These are phyloP conservation scores for Alternaria sp. DNA, from an alignment of 2,329 filamentous ascomycete species.

Conservation along the genomic window DNA sequence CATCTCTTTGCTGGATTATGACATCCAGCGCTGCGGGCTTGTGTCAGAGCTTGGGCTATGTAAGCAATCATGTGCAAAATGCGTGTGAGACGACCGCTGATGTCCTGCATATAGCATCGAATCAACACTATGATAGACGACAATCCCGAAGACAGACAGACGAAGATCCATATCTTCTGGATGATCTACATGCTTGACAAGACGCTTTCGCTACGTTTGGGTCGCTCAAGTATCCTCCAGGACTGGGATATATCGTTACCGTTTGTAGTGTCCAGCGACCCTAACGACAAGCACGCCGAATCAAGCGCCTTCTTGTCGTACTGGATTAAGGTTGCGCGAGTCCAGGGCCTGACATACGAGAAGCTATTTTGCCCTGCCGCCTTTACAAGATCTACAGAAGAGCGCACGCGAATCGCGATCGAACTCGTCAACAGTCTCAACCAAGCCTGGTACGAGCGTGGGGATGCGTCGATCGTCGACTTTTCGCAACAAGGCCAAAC, in stretches of 20 bases:
- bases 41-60: constrained; percentile 43
- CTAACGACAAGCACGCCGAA: constrained; percentile 8
- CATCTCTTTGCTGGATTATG: constrained; percentile 44
- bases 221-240: constrained; percentile 46
- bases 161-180: constrained; percentile 46
- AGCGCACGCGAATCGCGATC: constrained; percentile 33
- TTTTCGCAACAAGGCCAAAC: neutral
- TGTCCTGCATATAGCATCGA: constrained; percentile 30
- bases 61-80: neutral
- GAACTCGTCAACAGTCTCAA: constrained; percentile 38
- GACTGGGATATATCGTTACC: constrained; percentile 49
- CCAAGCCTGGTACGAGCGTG: constrained; percentile 37
- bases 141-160: constrained; percentile 30
- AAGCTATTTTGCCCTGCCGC: constrained; percentile 47
- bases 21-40: constrained; percentile 41
- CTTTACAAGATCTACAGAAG: constrained; percentile 33
- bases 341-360: constrained; percentile 47
- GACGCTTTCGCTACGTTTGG: constrained; percentile 46
- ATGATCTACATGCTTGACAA: constrained; percentile 50
- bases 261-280: constrained; percentile 16
- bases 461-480: constrained; percentile 27
- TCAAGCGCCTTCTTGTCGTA: constrained; percentile 36
- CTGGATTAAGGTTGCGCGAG: constrained; percentile 43
- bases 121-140: constrained; percentile 45
- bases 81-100: neutral